These are phyloP conservation scores for Silene vulgaris DNA, from an alignment of 179 eudicot species.

Conservation along the genomic window DNA sequence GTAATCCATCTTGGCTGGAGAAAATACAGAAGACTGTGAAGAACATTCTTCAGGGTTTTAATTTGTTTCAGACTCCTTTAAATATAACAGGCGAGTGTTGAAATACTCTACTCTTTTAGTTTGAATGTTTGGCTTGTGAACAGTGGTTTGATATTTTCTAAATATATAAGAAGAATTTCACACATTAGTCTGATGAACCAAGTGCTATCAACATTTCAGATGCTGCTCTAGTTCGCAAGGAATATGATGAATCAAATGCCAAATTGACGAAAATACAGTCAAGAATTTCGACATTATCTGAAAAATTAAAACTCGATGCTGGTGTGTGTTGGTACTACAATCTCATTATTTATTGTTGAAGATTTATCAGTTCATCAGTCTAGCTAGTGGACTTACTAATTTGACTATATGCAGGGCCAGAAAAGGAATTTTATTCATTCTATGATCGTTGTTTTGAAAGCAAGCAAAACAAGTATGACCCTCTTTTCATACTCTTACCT, in stretches of 20 bases:
- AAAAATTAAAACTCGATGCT: constrained; percentile 77
- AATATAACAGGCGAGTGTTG: constrained; percentile 59
- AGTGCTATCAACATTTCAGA: constrained; percentile 40
- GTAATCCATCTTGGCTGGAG: constrained; percentile 80
- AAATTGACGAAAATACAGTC: constrained; percentile 89
- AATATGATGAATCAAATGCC: constrained; percentile 72
- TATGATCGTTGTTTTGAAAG: constrained; percentile 81
- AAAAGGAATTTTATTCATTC: constrained; percentile 82
- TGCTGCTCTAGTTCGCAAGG: constrained; percentile 85
- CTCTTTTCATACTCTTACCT: constrained; percentile 3
- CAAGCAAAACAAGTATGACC: constrained; percentile 75
- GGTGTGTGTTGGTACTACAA: constrained; percentile 44
- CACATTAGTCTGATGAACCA: constrained; percentile 10
- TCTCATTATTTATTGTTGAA: not conserved
- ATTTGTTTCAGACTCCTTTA: constrained; percentile 73
- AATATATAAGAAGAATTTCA: not conserved
- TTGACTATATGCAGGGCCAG: constrained; percentile 58
- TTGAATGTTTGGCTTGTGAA: constrained; percentile 12
- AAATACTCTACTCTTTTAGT: not conserved
- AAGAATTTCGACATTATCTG: constrained; percentile 74
- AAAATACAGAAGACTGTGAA: constrained; percentile 78
- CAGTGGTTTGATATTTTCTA: not conserved
- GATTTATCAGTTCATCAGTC: constrained; percentile 6
- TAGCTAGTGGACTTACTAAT: constrained; percentile 1
- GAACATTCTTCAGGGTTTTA: constrained; percentile 64